phyloP scores from a whole-genome alignment of 805 yeast species.

The Phaffomyces opuntiae region DNA sequence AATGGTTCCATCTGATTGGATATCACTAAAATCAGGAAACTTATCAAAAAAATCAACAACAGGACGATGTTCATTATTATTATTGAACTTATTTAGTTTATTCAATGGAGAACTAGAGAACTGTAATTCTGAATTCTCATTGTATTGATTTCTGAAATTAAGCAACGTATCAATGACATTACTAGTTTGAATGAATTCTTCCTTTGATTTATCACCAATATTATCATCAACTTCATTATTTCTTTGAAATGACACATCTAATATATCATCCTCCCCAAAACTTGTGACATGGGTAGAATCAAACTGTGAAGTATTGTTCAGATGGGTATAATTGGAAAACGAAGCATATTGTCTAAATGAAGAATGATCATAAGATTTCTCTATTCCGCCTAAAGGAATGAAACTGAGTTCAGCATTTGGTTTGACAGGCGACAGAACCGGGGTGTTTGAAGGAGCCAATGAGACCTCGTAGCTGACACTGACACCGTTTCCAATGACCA shows the following conservation, averaged over 20 bases:
- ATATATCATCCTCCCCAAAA: conserved; percentile 3
- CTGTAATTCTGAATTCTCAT: too few species aligned
- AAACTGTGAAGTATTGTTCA: not conserved
- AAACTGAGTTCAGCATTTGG: not conserved
- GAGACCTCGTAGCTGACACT: not conserved
- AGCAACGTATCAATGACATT: not conserved
- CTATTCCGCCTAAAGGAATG: not conserved
- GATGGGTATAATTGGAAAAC: conserved; percentile 5
- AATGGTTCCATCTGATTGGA: not conserved
- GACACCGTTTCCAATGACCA: too few species aligned
- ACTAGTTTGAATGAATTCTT: too few species aligned
- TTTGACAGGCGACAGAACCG: conserved; percentile 4
- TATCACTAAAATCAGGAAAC: not conserved
- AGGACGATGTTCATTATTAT: conserved; percentile 12
- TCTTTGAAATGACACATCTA: conserved; percentile 1
- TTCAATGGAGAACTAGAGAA: too few species aligned
- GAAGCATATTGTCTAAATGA: not conserved
- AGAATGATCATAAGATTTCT: not conserved
- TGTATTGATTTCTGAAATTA: not conserved
- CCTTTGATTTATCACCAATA: too few species aligned
- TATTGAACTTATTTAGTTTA: too few species aligned
- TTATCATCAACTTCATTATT: not conserved
- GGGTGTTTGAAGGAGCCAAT: conserved; percentile 7
- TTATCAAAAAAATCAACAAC: conserved; percentile 6
- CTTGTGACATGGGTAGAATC: not conserved